Percentiles rank a stretch among this genome's conserved stretches.
Conservation (phyloP, 2,329 filamentous ascomycete species). For the Ophioceras dolichostomum region DNA sequence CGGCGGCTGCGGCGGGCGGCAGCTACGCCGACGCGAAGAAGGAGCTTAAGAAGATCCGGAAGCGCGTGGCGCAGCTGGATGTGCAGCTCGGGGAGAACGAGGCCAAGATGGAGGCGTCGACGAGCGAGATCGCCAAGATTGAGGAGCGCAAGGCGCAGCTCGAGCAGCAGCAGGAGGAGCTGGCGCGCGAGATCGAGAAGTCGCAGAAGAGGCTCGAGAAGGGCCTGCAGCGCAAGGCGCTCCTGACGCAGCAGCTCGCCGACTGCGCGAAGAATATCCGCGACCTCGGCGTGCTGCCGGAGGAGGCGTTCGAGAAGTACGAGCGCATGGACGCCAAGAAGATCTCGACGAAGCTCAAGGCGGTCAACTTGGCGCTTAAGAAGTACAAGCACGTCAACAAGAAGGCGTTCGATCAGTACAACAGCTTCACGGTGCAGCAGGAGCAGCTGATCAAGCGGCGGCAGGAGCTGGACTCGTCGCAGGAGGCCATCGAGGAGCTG, state of each 20-base stretch:
- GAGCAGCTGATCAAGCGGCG: conserved; percentile 76
- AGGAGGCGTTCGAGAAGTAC: conserved; percentile 89
- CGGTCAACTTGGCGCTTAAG: conserved; percentile 84
- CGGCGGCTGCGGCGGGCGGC: conserved; percentile 33
- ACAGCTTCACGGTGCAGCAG: conserved; percentile 87
- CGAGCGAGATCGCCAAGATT: conserved; percentile 40
- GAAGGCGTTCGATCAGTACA: conserved; percentile 98
- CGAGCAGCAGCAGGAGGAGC: conserved; percentile 61
- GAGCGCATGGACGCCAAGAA: conserved; percentile 68
- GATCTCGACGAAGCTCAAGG: conserved; percentile 63
- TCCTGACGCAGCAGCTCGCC: conserved; percentile 62
- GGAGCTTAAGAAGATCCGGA: conserved; percentile 68
- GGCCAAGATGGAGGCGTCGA: conserved; percentile 45
- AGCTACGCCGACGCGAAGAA: conserved; percentile 67
- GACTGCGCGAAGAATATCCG: conserved; percentile 84
- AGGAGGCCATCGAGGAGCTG: conserved; percentile 79
- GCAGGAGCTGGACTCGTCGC: conserved; percentile 75
- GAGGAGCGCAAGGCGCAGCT: conserved; percentile 46
- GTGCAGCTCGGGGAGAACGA: conserved; percentile 65
- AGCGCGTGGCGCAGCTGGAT: conserved; percentile 54
- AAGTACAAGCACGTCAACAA: conserved; percentile 99
- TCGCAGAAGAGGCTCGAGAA: conserved; percentile 87
- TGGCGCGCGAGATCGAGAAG: conserved; percentile 67
- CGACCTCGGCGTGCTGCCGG: conserved; percentile 82
- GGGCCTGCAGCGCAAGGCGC: conserved; percentile 76